phyloP scores from a whole-genome alignment of 2,329 filamentous ascomycete genomes.

The Colletotrichum noveboracense region DNA sequence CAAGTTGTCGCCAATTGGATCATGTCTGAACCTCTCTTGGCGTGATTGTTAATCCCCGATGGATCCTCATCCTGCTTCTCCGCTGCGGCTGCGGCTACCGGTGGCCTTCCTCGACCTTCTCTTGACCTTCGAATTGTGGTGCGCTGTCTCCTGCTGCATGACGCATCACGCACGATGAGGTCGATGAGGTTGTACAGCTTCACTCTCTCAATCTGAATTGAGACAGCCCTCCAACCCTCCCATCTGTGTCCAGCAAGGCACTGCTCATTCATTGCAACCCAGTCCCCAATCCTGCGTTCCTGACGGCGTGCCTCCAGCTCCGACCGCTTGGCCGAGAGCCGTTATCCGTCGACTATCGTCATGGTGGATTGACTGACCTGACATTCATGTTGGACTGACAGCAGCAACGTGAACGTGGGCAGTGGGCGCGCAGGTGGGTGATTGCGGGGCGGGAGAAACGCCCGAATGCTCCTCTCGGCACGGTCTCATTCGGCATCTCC shows the following conservation, averaged over 20 bases:
- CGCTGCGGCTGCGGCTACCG: not conserved
- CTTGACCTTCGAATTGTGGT: not conserved
- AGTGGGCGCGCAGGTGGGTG: not conserved
- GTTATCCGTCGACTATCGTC: not conserved
- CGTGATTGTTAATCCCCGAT: not conserved
- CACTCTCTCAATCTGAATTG: not conserved
- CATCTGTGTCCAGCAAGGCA: not conserved
- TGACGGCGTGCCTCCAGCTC: conserved; percentile 5
- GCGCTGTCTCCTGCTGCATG: not conserved
- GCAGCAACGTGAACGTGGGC: not conserved
- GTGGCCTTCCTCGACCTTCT: not conserved
- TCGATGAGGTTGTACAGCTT: conserved; percentile 21
- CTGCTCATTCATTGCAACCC: conserved; percentile 7
- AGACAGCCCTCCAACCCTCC: not conserved
- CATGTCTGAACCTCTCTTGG: not conserved
- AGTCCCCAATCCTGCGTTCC: not conserved
- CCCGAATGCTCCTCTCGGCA: not conserved
- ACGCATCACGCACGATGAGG: conserved; percentile 19
- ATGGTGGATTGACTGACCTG: not conserved
- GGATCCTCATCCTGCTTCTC: not conserved
- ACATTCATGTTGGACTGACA: not conserved
- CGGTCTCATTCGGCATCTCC: not conserved
- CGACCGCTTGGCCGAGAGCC: conserved; percentile 10
- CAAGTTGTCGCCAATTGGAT: not conserved
- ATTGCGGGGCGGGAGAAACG: not conserved